Evolutionary conservation across 2,329 filamentous ascomycete genomes (phyloP), one percentile per base, ranked within the genome.

Genomic region (Akanthomyces lecanii): DNA sequence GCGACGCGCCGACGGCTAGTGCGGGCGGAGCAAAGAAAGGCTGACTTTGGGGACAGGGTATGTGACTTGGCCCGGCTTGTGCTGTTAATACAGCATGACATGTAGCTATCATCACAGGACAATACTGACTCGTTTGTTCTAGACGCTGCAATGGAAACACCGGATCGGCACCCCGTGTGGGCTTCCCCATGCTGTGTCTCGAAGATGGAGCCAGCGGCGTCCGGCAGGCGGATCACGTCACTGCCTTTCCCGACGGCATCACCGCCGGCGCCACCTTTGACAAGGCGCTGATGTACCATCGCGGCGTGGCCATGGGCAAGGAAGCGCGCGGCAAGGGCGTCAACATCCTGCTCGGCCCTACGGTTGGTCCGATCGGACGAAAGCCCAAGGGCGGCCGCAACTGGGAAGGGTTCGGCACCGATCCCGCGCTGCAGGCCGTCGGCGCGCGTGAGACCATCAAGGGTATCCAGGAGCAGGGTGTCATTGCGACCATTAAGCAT

Each of bases 191-290:
- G 67, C 79, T 92, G 6, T 91, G 88, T 69, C 77, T 91, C 3
- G 87, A 91, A 66, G 90, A 93, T 71, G 86, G 85, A 0, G 88
- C 89, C 1, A 78, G 89, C 40, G 90, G 91, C 2, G 79, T 95
- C 16, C 84, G 89, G 33, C 84, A 85, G n/a, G 85, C 89, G 1
- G 89, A 92, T 66, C 86, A 90, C 65, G 85, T 88, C 59, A 92
- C 89, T 0, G 89, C 86, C 0, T 95, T 94, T 68, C 90, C 91
- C 0, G 83, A 89, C 10, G 90, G 90, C n/a, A 90, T 94, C 67
- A 92, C 88, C 0, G 84, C 83, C 1, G 90, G 88, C 21, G 89
- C 89, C 2, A 92, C 90, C 0, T 92, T 86, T 71, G 88, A 89
- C 74, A 92, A 91, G 76, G 78, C 83, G 18, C 77, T 92, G 56